These are phyloP conservation scores for Cutaneotrichosporon cutaneum DNA, from an alignment of 1,284 basidiomycete genomes.

Conservation along the genomic window DNA sequence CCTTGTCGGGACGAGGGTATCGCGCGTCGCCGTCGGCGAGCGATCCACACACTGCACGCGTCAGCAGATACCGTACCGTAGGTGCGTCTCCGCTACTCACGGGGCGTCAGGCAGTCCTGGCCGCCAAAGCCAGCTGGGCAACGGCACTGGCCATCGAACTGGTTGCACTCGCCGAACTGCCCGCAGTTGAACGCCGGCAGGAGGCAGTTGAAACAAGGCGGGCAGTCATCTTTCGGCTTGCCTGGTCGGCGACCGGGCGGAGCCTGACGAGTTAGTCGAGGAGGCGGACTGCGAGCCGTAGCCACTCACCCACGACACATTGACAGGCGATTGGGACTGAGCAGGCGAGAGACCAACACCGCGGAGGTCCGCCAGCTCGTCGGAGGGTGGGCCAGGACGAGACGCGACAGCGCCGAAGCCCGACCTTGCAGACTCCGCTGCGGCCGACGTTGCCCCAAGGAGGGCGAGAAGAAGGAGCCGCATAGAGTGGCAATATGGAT, in stretches of 20 bases:
- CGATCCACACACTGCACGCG: constrained; percentile 74
- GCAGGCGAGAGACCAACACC: neutral
- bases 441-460: neutral
- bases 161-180: constrained; percentile 79
- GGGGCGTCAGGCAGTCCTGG: constrained; percentile 79
- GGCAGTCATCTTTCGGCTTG: constrained; percentile 37
- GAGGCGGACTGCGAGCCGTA: neutral
- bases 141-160: constrained; percentile 84
- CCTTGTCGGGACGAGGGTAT: constrained; percentile 70
- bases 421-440: neutral
- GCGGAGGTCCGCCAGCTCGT: constrained; percentile 3
- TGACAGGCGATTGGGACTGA: neutral
- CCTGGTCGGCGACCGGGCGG: neutral
- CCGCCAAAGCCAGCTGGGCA: constrained; percentile 90
- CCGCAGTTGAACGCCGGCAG: constrained; percentile 79
- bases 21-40: constrained; percentile 83
- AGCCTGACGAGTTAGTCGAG: neutral
- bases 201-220: constrained; percentile 79
- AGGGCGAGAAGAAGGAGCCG: constrained; percentile 1
- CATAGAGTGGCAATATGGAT: neutral
- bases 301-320: neutral
- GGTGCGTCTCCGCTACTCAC: constrained; percentile 50
- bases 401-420: constrained; percentile 7
- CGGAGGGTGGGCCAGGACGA: neutral
- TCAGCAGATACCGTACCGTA: neutral